Conservation (phyloP, 164 flowering plant species). For the Aristolochia californica region DNA sequence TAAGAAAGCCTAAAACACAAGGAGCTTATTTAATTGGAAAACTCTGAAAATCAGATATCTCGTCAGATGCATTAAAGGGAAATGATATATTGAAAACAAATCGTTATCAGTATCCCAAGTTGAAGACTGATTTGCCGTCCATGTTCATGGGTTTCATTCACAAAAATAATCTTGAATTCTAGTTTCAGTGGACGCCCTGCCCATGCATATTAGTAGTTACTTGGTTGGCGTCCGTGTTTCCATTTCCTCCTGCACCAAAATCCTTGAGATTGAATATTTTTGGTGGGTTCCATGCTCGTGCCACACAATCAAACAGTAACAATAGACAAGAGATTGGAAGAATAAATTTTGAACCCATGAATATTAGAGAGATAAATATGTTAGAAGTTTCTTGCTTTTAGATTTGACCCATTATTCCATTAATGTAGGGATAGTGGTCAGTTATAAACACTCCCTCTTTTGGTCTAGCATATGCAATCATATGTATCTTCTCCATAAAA, state of each 20-base stretch:
- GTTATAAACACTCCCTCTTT: no score
- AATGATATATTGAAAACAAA: neutral
- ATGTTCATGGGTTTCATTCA: no score
- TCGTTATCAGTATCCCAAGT: neutral
- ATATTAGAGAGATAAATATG: no score
- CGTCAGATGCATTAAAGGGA: neutral
- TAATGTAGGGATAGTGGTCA: no score
- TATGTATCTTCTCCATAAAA: no score
- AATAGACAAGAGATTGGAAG: neutral
- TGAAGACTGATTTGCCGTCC: no score
- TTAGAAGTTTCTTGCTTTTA: no score
- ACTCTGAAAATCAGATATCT: neutral
- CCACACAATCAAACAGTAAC: neutral
- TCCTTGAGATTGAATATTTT: slow-evolving; percentile 4
- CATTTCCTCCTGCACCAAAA: neutral
- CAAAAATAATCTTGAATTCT: no score
- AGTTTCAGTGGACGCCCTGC: no score
- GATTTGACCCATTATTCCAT: no score
- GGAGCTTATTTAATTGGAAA: neutral
- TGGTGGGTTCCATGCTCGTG: neutral
- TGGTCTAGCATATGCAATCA: no score
- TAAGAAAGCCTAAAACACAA: slow-evolving; percentile 7
- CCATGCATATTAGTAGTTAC: neutral
- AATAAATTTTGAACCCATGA: neutral
- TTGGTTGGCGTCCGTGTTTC: neutral